Evolutionary conservation across 352 stramenopile genomes (phyloP).

Genomic region (Pythium brassicae): DNA sequence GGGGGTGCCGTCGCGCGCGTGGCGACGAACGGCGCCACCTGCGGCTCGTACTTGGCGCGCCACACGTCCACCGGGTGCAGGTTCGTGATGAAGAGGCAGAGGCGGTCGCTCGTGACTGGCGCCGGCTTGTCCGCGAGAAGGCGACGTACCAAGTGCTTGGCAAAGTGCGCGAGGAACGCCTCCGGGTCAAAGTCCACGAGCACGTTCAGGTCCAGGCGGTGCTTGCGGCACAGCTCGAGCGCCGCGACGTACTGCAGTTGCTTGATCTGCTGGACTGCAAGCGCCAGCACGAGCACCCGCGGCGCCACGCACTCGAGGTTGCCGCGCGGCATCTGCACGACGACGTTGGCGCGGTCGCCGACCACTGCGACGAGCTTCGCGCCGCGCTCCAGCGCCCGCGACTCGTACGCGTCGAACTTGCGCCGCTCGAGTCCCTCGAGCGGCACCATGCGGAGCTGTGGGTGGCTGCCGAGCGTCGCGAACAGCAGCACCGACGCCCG

Average conservation of each 20-base stretch:
- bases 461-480: constrained; percentile 56
- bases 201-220: constrained; percentile 76
- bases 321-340: constrained; percentile 73
- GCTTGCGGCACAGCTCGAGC: constrained; percentile 67
- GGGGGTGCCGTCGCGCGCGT: not conserved
- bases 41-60: constrained; percentile 53
- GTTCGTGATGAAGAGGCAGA: constrained; percentile 77
- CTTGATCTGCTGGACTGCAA: constrained; percentile 39
- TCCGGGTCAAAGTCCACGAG: constrained; percentile 56
- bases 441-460: constrained; percentile 49
- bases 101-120: constrained; percentile 45
- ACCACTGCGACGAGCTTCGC: constrained; percentile 56
- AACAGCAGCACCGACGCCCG: constrained; percentile 45
- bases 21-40: constrained; percentile 26
- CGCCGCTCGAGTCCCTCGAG: constrained; percentile 21
- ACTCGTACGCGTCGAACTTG: constrained; percentile 21
- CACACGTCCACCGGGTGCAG: constrained; percentile 67
- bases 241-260: constrained; percentile 35
- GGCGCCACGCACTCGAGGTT: constrained; percentile 72
- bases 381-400: constrained; percentile 57
- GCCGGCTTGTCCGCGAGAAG: constrained; percentile 26
- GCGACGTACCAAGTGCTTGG: constrained; percentile 21
- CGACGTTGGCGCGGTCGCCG: constrained; percentile 42
- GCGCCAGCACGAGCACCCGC: constrained; percentile 49
- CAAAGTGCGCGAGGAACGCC: constrained; percentile 36